These are phyloP conservation scores for Bipolaris victoriae DNA, from an alignment of 2,329 filamentous ascomycete species.

Conservation along the genomic window DNA sequence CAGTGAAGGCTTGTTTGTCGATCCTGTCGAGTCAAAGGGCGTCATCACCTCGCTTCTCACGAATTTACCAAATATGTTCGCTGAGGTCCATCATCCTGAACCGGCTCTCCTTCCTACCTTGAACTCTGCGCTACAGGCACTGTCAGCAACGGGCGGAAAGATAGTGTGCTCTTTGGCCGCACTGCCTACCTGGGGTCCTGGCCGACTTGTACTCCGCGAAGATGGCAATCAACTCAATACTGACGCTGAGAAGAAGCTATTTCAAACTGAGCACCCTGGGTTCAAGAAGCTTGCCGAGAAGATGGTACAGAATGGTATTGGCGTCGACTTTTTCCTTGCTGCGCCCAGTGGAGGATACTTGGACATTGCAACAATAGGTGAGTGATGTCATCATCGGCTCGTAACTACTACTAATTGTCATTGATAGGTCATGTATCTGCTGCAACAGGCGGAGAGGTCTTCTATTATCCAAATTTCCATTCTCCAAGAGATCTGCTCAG, in stretches of 20 bases:
- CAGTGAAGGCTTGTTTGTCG: slow-evolving; percentile 90
- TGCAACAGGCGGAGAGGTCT: slow-evolving; percentile 91
- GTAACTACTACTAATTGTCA: slow-evolving; percentile 8
- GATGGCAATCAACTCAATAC: slow-evolving; percentile 80
- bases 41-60: slow-evolving; percentile 88
- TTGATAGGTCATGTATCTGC: slow-evolving; percentile 76
- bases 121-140: slow-evolving; percentile 80
- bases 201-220: slow-evolving; percentile 82
- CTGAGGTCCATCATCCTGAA: slow-evolving; percentile 86
- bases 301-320: slow-evolving; percentile 85
- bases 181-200: slow-evolving; percentile 91
- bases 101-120: slow-evolving; percentile 84
- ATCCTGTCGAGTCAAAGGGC: slow-evolving; percentile 85
- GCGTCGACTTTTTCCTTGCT: slow-evolving; percentile 92
- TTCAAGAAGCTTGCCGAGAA: slow-evolving; percentile 88
- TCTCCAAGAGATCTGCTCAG: slow-evolving; percentile 83
- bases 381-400: slow-evolving; percentile 27
- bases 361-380: slow-evolving; percentile 89
- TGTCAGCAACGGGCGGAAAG: slow-evolving; percentile 89
- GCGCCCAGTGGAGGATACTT: slow-evolving; percentile 89
- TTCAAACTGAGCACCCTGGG: slow-evolving; percentile 84
- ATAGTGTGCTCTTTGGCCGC: slow-evolving; percentile 85
- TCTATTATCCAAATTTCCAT: slow-evolving; percentile 97
- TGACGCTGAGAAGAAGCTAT: slow-evolving; percentile 89
- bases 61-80: slow-evolving; percentile 84